These are phyloP conservation scores for Blastobotrys apis DNA, from an alignment of 1,139 yeast genomes.

Conservation along the genomic window DNA sequence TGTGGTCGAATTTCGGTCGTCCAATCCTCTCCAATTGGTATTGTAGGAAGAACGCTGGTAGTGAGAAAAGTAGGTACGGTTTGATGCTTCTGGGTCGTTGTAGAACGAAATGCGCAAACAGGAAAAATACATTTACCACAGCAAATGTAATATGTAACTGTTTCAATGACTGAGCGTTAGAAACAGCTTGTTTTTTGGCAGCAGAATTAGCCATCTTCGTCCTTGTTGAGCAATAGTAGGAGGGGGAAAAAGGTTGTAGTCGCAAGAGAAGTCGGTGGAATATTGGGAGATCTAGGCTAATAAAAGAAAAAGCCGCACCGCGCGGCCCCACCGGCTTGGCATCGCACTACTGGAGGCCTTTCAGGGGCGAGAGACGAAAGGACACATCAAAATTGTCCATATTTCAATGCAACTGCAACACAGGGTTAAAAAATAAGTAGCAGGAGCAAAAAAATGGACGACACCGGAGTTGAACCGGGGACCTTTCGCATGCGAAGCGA, in stretches of 20 bases:
- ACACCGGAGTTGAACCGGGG: slow-evolving; percentile 25
- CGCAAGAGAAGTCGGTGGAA: no score
- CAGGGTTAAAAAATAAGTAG: no score
- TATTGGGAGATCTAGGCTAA: not conserved
- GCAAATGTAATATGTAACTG: slow-evolving; percentile 50
- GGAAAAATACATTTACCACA: slow-evolving; percentile 42
- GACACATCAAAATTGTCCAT: no score
- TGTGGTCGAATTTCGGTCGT: slow-evolving; percentile 52
- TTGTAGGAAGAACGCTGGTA: slow-evolving; percentile 56
- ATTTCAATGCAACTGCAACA: no score
- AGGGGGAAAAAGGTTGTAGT: no score
- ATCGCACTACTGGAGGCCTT: no score
- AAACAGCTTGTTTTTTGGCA: slow-evolving; percentile 62
- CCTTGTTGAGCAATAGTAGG: not conserved
- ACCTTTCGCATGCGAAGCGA: slow-evolving; percentile 23
- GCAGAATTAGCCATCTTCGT: slow-evolving; percentile 56
- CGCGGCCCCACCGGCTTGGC: no score
- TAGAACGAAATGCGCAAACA: slow-evolving; percentile 43
- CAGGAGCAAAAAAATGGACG: slow-evolving; percentile 20
- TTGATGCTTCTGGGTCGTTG: slow-evolving; percentile 52
- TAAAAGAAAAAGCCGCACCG: not conserved
- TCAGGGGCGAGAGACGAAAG: no score
- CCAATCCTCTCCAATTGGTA: slow-evolving; percentile 61
- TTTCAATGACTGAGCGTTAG: slow-evolving; percentile 52
- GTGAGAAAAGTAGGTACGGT: slow-evolving; percentile 51